Base-by-base conservation (phyloP, 2,329 filamentous ascomycete genomes). In the Colletotrichum tabaci region DNA sequence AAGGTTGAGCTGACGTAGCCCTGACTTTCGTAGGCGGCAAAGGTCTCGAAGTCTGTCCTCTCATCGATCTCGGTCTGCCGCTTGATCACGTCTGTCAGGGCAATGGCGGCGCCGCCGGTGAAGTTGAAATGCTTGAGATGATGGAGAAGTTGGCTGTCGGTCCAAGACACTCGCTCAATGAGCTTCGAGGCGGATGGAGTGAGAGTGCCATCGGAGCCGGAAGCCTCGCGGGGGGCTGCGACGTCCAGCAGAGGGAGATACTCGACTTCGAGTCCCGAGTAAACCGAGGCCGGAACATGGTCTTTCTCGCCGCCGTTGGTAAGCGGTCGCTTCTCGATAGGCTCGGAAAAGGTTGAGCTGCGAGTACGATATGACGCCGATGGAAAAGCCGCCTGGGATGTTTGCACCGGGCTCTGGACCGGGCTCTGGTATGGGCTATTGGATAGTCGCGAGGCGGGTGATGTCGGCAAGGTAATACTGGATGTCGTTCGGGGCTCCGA, bases 1-100 rank as follows among this genome's bases (percentile, higher is more conserved):
- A 88, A 89, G 18, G 87, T 87, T 3, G 86, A 85, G 69, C 87
- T 86, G 4, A 82, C 82, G 49, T 84, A 84, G 42, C 77, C 76
- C 38, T 82, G 79, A 9, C 80, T 77, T 50, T 85, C 82, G 47
- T 78, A 81, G 9, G 79, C 75, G 1, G 81, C 81, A 74, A 81
- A 81, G 46, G 77, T 76, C 16, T 75, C 67, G 44, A 85, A 81
- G 10, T 81, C 60, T 18, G 76, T 67, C 2, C 76, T 67, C 26
- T 75, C 67, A 23, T 82, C 78, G 9, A 83, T 77, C 12, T 84
- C 82, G 10, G 75, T 61, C 61, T 79, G 79, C 58, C 74, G 72
- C 10, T 74, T 73, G 66, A 82, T 77, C 2, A 79, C 78, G 15
- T 84, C 80, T 5, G 81, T 79, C 15, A 86, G 77, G 8, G 82